Conservation (phyloP, 2,329 filamentous ascomycete species). For the Epichloe uncinata region DNA sequence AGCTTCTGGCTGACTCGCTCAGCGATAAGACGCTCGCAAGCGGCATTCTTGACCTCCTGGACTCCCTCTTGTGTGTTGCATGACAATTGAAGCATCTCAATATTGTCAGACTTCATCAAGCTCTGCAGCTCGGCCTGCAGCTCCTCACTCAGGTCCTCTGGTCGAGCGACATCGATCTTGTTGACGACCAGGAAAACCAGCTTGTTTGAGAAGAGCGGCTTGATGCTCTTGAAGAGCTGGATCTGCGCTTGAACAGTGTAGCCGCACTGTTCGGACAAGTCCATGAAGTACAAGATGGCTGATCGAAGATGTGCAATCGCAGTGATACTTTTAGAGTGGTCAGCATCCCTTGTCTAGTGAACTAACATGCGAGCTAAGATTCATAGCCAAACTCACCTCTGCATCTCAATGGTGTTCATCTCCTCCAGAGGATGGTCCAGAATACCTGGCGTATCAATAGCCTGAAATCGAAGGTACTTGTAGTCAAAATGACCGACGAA, state of each 20-base stretch:
- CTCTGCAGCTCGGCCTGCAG: slow-evolving; percentile 65
- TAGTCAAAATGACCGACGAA: slow-evolving; percentile 98
- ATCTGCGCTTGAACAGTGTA: slow-evolving; percentile 91
- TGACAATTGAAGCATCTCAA: slow-evolving; percentile 84
- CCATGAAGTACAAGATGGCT: slow-evolving; percentile 96
- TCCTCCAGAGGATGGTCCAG: slow-evolving; percentile 94
- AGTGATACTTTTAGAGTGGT: slow-evolving; percentile 53
- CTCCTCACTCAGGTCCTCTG: slow-evolving; percentile 73
- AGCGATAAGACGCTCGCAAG: slow-evolving; percentile 83
- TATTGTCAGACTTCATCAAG: slow-evolving; percentile 74
- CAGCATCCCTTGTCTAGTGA: neutral
- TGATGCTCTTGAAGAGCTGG: slow-evolving; percentile 89
- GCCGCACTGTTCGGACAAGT: slow-evolving; percentile 90
- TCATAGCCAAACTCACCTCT: slow-evolving; percentile 29
- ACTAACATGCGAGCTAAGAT: neutral
- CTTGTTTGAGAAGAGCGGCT: slow-evolving; percentile 94
- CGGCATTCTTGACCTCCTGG: slow-evolving; percentile 87
- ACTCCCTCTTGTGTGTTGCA: slow-evolving; percentile 93
- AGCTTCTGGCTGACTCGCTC: slow-evolving; percentile 92
- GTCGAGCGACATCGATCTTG: slow-evolving; percentile 88
- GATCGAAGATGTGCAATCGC: slow-evolving; percentile 94
- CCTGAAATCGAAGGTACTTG: slow-evolving; percentile 52
- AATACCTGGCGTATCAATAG: slow-evolving; percentile 97
- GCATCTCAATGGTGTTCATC: slow-evolving; percentile 99
- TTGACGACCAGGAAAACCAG: slow-evolving; percentile 94